Evolutionary conservation across 257 asterid genomes (phyloP), one percentile per base, ranked within the genome.

Genomic region (Solanum dulcamara): DNA sequence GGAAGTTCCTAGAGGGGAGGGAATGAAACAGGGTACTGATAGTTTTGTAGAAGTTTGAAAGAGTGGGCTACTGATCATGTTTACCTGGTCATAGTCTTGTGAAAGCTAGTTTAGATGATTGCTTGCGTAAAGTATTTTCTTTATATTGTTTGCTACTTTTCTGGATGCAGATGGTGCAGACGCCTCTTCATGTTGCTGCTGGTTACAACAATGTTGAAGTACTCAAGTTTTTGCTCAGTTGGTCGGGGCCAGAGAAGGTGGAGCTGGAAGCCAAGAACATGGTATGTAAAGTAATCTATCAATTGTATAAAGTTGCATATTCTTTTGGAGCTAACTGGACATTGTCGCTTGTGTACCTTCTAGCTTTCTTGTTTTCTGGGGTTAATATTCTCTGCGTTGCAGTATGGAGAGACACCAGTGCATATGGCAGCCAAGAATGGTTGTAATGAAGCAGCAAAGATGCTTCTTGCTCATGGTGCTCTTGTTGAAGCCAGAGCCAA

Each of bases 391-490:
- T 84, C 40, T 81, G 17, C 26, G 79, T 91, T 85, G 86, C 84
- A 97, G 99, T 95, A 97, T 82, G 99, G 99, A 72, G 99, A 97
- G 91, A 95, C 98, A 68, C 98, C 99, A 51, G 89, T 97, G 91
- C 99, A 97, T 87, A 97, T 97, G 99, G 98, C 99, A 83, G 97
- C 98, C 81, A 97, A 97, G 92, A 97, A 94, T 89, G 99, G 99
- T 81, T 94, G 98, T 83, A 94, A 92, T 85, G 98, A 95, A 88
- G 92, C 98, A 86, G 96, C 92, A 70, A 91, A 93, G 88, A 51
- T 91, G 89, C 98, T 97, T 90, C 97, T 97, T 70, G 90, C 95
- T 88, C 94, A 84, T 87, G 98, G 98, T 83, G 98, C 98, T 64
- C 77, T 88, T 87, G 81, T 92, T 46, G 99, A 94, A 92, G 97